These are phyloP conservation scores for Backusella morwellensis DNA, from an alignment of 192 early-diverging fungal genomes.

Conservation along the genomic window DNA sequence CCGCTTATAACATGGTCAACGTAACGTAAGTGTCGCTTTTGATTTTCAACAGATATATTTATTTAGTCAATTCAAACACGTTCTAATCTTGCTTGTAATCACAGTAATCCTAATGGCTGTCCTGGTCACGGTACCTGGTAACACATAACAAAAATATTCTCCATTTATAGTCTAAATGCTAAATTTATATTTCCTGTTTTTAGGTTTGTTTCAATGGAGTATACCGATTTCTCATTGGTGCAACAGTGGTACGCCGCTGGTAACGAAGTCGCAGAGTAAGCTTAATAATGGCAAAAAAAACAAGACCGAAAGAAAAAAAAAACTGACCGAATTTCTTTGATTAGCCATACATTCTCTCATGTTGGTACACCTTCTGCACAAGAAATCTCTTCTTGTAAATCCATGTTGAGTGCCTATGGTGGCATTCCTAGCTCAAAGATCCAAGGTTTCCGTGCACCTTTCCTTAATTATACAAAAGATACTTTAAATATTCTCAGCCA, in stretches of 20 bases:
- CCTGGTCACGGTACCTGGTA: slow-evolving; percentile 54
- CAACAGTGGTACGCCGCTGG: slow-evolving; percentile 60
- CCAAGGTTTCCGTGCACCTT: slow-evolving; percentile 63
- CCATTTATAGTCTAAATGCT: not conserved
- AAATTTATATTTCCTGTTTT: not conserved
- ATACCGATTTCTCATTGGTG: slow-evolving; percentile 59
- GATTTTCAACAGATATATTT: not conserved
- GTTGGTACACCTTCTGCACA: slow-evolving; percentile 30
- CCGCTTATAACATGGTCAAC: slow-evolving; percentile 28
- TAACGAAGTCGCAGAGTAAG: slow-evolving; percentile 57
- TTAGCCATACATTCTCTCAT: slow-evolving; percentile 34
- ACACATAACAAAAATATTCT: not conserved
- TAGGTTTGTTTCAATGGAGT: slow-evolving; percentile 54
- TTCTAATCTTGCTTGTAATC: not conserved
- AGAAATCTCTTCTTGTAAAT: slow-evolving; percentile 40
- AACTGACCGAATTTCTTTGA: not conserved
- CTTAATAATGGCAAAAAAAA: not conserved
- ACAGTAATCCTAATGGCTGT: slow-evolving; percentile 61
- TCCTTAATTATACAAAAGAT: slow-evolving; percentile 49
- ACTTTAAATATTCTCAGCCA: slow-evolving; percentile 44
- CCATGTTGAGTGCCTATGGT: slow-evolving; percentile 49
- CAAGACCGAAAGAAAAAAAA: not conserved
- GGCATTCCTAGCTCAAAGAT: slow-evolving; percentile 59
- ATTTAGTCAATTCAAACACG: not conserved
- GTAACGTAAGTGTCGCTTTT: slow-evolving; percentile 20